Evolutionary conservation across 495 filamentous ascomycete species (phyloP).

Genomic region (Penicillium canariense): DNA sequence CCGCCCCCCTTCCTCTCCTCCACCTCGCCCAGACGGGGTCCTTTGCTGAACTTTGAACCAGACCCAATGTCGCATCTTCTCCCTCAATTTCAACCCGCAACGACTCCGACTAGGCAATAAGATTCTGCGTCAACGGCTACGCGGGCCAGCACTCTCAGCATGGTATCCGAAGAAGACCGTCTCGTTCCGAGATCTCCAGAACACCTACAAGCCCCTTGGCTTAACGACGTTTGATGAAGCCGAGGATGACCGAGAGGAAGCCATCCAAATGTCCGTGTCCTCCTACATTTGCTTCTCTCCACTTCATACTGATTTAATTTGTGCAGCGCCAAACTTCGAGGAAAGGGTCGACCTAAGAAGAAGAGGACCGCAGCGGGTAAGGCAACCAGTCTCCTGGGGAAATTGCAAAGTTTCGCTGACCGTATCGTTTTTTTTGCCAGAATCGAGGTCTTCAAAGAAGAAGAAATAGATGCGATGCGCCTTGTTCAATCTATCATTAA

Average conservation of each 20-base stretch:
- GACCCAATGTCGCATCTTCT: constrained; percentile 90
- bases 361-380: constrained; percentile 69
- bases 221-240: constrained; percentile 67
- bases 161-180: constrained; percentile 82
- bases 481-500: not conserved
- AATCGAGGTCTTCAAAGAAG: constrained; percentile 44
- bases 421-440: constrained; percentile 23
- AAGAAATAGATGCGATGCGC: constrained; percentile 34
- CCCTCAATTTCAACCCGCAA: constrained; percentile 83
- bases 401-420: not conserved
- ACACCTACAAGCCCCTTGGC: constrained; percentile 48
- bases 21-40: not conserved
- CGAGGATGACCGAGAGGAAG: constrained; percentile 76
- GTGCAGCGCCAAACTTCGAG: constrained; percentile 65
- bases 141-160: constrained; percentile 69
- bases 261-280: constrained; percentile 60
- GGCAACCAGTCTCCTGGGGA: constrained; percentile 7
- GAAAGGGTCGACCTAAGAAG: constrained; percentile 91
- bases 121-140: constrained; percentile 78
- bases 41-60: constrained; percentile 29
- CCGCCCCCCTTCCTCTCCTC: not conserved
- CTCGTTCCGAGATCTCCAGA: constrained; percentile 65
- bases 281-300: not conserved
- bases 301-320: constrained; percentile 1
- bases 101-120: constrained; percentile 80